phyloP scores from a whole-genome alignment of 495 filamentous ascomycete species.

The Penicillium verhagenii region DNA sequence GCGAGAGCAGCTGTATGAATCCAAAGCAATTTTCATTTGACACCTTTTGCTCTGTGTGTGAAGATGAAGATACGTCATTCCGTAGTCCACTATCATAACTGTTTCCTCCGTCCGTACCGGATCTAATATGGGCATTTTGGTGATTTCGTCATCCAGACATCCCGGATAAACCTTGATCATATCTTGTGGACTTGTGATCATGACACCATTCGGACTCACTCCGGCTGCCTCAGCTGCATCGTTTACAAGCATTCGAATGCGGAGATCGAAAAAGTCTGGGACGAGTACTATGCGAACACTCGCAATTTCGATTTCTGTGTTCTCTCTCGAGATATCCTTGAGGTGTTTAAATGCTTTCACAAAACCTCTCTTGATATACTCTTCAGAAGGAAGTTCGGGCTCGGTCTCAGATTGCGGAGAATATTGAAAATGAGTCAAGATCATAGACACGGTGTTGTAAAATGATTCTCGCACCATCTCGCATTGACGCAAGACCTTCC shows the following conservation, averaged over 20 bases:
- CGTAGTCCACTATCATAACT: neutral
- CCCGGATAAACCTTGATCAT: neutral
- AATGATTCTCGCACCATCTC: neutral
- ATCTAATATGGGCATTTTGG: too few species aligned
- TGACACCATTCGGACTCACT: neutral
- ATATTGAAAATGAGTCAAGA: neutral
- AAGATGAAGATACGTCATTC: neutral
- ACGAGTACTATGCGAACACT: neutral
- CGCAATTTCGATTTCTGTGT: neutral
- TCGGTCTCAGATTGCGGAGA: neutral
- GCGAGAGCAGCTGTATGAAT: neutral
- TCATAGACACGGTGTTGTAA: neutral
- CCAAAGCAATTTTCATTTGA: neutral
- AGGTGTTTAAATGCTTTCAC: neutral
- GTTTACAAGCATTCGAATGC: neutral
- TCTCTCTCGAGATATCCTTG: neutral
- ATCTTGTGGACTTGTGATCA: neutral
- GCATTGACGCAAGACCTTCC: neutral
- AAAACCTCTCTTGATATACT: neutral
- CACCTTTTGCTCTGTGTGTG: neutral
- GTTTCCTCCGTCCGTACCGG: neutral
- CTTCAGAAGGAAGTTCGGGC: neutral
- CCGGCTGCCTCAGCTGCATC: neutral
- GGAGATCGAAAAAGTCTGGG: neutral
- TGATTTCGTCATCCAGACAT: neutral